These are phyloP conservation scores for Penicillium sp. DNA, from an alignment of 2,329 filamentous ascomycete species.

Conservation along the genomic window DNA sequence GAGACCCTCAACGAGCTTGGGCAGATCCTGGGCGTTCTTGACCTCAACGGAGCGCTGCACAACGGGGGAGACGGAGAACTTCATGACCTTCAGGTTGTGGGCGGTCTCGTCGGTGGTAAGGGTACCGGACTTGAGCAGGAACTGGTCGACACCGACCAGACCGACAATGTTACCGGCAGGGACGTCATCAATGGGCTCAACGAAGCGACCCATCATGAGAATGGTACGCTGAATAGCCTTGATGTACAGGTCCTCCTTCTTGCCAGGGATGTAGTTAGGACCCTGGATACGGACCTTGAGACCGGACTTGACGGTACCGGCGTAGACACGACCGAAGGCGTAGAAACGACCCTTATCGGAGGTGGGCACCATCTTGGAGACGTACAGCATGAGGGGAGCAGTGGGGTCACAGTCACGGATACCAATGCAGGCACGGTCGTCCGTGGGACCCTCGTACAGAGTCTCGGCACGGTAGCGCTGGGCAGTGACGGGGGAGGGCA, in stretches of 20 bases:
- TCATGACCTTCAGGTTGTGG: constrained; percentile 99
- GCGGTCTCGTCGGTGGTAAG: constrained; percentile 95
- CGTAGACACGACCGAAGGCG: constrained; percentile 99
- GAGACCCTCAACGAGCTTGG: constrained; percentile 99
- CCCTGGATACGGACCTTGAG: constrained; percentile 99
- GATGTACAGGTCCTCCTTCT: constrained; percentile 99
- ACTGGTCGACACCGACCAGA: constrained; percentile 99
- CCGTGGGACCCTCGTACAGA: constrained; percentile 93
- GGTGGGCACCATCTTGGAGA: constrained; percentile 99
- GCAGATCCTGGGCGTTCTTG: constrained; percentile 99
- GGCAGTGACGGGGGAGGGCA: constrained; percentile 91
- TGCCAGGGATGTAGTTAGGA: constrained; percentile 95
- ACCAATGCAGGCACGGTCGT: constrained; percentile 90
- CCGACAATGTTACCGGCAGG: constrained; percentile 99
- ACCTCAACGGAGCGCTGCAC: constrained; percentile 98
- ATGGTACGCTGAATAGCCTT: constrained; percentile 99
- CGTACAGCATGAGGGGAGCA: constrained; percentile 99
- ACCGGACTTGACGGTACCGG: constrained; percentile 95
- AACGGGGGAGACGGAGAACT: constrained; percentile 99
- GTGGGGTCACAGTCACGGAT: constrained; percentile 99
- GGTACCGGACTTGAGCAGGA: constrained; percentile 99
- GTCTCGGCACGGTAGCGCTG: constrained; percentile 98
- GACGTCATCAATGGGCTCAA: constrained; percentile 98
- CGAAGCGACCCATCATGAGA: constrained; percentile 99
- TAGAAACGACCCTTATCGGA: constrained; percentile 99